Evolutionary conservation across 768 basidiomycete genomes (phyloP), one percentile per base, ranked within the genome.

Genomic region (Punctularia strigosozonata): DNA sequence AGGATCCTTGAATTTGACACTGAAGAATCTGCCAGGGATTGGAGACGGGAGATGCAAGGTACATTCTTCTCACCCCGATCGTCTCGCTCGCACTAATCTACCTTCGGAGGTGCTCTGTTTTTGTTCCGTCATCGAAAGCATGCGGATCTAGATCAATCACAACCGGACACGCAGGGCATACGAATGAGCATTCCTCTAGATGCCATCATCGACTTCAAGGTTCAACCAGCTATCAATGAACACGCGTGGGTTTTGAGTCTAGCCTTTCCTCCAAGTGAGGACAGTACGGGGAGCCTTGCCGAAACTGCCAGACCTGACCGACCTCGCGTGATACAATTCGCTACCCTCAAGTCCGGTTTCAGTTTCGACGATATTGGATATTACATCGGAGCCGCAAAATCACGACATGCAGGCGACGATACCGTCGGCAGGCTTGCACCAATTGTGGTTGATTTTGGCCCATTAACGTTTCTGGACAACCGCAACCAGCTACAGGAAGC

Each of bases 1-100:
- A 39, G 18, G 17, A 50, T 42, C 38, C 59, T 60, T 15, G 75
- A 75, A 46, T 72, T 75, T 38, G 78, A 77, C 46, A 80, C 76
- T 0, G 60, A 66, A 42, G 77, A 74, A 48, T 63, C 72, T 10
- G 63, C 70, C 7, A 46, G 55, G 22, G 66, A 65, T 13, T 76
- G 73, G 72, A 56, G 64, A 26, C 56, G 60, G 36, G 73, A 75
- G 45, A 21, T 77, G 4, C 52, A 52, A 31, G 69, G 71, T 63
- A 37, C 18, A 54, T 42, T n/a, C 3, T 40, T 37, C 13, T 21
- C 13, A 21, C 8, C 23, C 18, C 24, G 39, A 1, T 21, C 15
- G 7, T 20, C 19, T 39, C 28, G 32, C 12, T 2, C 33, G 32
- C 14, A 34, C 33, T 19, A 22, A 22, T 37, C n/a, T 19, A 10